Percentiles rank a stretch among this genome's conserved stretches.
These are phyloP conservation scores for Huntiella omanensis DNA, from an alignment of 2,329 filamentous ascomycete genomes.

Conservation along the genomic window DNA sequence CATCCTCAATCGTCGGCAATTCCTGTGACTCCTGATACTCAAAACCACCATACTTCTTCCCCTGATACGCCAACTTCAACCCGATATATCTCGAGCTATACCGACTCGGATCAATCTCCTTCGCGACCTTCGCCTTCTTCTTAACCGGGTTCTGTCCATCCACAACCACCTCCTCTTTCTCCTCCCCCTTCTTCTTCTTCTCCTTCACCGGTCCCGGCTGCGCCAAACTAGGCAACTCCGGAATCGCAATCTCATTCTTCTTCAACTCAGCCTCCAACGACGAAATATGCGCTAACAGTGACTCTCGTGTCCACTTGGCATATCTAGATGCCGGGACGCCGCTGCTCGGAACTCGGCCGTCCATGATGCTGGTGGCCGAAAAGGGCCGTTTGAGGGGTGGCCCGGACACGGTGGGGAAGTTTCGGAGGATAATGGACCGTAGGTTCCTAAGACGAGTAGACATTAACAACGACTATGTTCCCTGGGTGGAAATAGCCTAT, in stretches of 20 bases:
- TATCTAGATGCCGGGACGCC: conserved; percentile 28
- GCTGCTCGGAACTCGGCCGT: not conserved
- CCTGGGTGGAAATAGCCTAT: not conserved
- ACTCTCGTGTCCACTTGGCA: conserved; percentile 46
- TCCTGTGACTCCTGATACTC: conserved; percentile 63
- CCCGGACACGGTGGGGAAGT: not conserved
- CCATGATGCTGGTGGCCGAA: conserved; percentile 4
- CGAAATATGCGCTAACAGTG: conserved; percentile 48
- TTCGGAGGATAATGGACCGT: too few relatives aligned
- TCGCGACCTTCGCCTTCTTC: conserved; percentile 22
- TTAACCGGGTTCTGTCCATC: conserved; percentile 10
- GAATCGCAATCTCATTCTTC: conserved; percentile 13
- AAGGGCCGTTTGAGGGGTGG: conserved; percentile 3
- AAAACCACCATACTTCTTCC: conserved; percentile 79
- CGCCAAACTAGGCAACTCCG: conserved; percentile 7
- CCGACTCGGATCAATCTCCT: conserved; percentile 53
- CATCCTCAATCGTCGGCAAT: conserved; percentile 74
- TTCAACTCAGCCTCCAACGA: conserved; percentile 48
- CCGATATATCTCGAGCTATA: conserved; percentile 76
- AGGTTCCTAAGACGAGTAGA: too few relatives aligned
- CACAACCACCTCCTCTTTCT: not conserved
- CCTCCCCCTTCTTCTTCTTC: conserved; percentile 8
- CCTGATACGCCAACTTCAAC: conserved; percentile 84
- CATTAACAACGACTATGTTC: too few relatives aligned
- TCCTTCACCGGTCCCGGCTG: conserved; percentile 5